Evolutionary conservation across 495 filamentous ascomycete genomes (phyloP).

Genomic region (Letharia lupina): DNA sequence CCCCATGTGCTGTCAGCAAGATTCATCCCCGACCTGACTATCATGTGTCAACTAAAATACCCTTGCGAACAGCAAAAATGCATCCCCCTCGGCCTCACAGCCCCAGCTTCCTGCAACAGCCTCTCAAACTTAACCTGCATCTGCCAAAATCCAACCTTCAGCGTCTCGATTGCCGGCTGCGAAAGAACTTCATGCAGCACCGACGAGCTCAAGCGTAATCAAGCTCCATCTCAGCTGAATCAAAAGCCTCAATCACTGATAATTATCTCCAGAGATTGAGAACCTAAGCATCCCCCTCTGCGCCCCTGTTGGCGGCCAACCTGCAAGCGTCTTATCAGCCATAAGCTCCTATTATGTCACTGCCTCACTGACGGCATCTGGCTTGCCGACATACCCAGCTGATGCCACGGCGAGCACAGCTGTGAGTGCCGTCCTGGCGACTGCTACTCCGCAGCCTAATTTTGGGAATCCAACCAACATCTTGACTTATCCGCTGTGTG

Average conservation of each 20-base stretch:
- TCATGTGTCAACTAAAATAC: not conserved
- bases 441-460: not conserved
- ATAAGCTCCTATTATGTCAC: not conserved
- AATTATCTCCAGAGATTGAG: not conserved
- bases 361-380: not conserved
- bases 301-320: constrained; percentile 12
- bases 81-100: not conserved
- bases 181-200: constrained; percentile 11
- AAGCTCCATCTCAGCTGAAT: not conserved
- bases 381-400: not conserved
- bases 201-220: constrained; percentile 8
- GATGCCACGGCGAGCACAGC: not conserved
- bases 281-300: constrained; percentile 6
- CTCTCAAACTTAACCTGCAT: constrained; percentile 15
- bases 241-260: not conserved
- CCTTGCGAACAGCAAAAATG: constrained; percentile 1
- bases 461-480: not conserved
- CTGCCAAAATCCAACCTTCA: constrained; percentile 6
- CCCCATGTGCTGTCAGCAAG: constrained; percentile 11
- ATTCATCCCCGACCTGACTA: not conserved
- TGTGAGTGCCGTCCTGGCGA: not conserved
- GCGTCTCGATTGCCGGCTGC: constrained; percentile 10
- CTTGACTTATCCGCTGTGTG: constrained; percentile 11
- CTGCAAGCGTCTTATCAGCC: not conserved
- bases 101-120: constrained; percentile 9